phyloP scores from a whole-genome alignment of 73 alveolate genomes.

The Paramecium octaurelia region DNA sequence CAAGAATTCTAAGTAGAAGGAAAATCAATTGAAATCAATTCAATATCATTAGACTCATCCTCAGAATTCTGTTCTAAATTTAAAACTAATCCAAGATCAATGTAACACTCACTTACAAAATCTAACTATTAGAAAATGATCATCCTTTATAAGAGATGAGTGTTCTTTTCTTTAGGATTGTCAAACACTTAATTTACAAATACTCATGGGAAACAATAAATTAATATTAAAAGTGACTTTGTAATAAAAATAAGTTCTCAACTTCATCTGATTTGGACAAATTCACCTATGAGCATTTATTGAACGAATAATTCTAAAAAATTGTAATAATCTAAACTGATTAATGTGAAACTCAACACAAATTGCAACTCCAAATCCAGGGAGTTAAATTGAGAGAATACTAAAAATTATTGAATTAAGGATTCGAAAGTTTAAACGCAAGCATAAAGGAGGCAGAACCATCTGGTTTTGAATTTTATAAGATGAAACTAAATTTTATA shows the following conservation, averaged over 20 bases:
- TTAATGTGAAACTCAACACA: background rate
- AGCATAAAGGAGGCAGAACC: slow-evolving; percentile 69
- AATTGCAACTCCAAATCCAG: background rate
- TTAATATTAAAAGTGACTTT: background rate
- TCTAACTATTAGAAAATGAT: slow-evolving; percentile 51
- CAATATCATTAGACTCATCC: background rate
- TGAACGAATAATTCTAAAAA: slow-evolving; percentile 28
- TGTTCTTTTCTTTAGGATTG: slow-evolving; percentile 31
- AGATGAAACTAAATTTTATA: background rate
- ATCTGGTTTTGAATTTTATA: slow-evolving; percentile 64
- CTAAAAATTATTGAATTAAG: slow-evolving; percentile 64
- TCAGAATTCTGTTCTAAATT: background rate
- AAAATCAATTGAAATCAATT: background rate
- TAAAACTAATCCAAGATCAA: background rate
- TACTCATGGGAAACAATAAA: slow-evolving; percentile 9
- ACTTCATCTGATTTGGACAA: slow-evolving; percentile 59
- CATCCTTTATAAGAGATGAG: slow-evolving; percentile 71
- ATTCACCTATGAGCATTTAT: slow-evolving; percentile 43
- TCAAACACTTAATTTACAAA: slow-evolving; percentile 40
- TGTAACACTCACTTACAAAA: slow-evolving; percentile 69
- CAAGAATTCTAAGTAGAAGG: background rate
- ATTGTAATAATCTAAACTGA: slow-evolving; percentile 59
- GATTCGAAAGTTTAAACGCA: slow-evolving; percentile 70
- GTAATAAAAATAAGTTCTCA: slow-evolving; percentile 32
- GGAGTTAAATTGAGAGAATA: slow-evolving; percentile 63